Evolutionary conservation across 768 basidiomycete genomes (phyloP).

Genomic region (Kwoniella newhampshirensis): DNA sequence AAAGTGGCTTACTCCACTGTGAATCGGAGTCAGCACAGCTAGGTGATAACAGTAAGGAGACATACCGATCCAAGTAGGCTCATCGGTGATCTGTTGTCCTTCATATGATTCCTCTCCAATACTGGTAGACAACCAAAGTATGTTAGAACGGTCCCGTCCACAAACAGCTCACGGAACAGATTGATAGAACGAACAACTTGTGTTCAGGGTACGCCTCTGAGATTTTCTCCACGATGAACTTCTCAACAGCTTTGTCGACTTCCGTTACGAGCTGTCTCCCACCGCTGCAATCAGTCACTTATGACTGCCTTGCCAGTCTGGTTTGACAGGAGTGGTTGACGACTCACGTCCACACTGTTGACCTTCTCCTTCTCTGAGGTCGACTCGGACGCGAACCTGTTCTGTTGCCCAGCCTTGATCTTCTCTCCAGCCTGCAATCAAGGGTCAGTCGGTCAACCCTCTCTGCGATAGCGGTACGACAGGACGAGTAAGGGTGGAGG

Average conservation of each 20-base stretch:
- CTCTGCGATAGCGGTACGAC: no score
- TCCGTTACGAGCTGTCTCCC: constrained; percentile 75
- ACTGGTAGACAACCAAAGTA: constrained; percentile 55
- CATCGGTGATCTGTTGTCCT: constrained; percentile 68
- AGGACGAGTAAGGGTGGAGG: no score
- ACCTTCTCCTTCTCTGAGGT: constrained; percentile 73
- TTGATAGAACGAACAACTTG: constrained; percentile 68
- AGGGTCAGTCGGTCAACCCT: neutral
- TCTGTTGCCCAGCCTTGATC: constrained; percentile 66
- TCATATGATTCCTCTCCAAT: constrained; percentile 89
- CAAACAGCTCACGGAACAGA: no score
- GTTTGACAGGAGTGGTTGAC: no score
- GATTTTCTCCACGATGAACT: constrained; percentile 72
- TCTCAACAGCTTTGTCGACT: constrained; percentile 88
- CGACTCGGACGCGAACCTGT: constrained; percentile 58
- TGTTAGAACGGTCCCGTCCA: neutral
- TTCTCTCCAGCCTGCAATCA: constrained; percentile 37
- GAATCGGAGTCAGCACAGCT: constrained; percentile 13
- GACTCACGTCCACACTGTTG: constrained; percentile 76
- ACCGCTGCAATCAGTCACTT: no score
- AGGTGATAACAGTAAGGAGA: constrained; percentile 62
- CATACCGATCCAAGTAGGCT: constrained; percentile 92
- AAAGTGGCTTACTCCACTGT: constrained; percentile 17
- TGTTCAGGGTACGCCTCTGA: constrained; percentile 68
- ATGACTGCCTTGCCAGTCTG: neutral